Evolutionary conservation across 805 yeast species (phyloP).

Genomic region (Wickerhamomyces mucosus): DNA sequence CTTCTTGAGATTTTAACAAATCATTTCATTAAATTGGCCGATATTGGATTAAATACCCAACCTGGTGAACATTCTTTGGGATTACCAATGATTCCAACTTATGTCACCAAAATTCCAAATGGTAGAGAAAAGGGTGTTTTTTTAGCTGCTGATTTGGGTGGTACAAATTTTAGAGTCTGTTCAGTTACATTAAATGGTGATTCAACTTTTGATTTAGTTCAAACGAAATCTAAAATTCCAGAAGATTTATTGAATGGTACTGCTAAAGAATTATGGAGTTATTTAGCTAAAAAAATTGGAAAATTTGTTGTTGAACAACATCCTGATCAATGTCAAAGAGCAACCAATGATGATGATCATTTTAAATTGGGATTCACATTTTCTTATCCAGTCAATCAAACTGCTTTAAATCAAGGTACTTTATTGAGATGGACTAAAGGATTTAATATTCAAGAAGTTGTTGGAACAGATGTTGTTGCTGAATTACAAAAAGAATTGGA

Average conservation of each 20-base stretch:
- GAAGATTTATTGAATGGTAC: conserved; percentile 56
- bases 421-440: conserved; percentile 97
- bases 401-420: conserved; percentile 67
- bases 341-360: conserved; percentile 43
- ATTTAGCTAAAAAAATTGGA: conserved; percentile 62
- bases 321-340: conserved; percentile 1
- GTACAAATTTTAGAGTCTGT: conserved; percentile 92
- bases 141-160: conserved; percentile 92
- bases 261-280: conserved; percentile 59
- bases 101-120: conserved; percentile 72
- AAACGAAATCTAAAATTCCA: conserved; percentile 74
- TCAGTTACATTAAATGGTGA: conserved; percentile 71
- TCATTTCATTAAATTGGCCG: conserved; percentile 51
- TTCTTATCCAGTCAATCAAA: conserved; percentile 86
- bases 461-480: conserved; percentile 74
- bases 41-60: conserved; percentile 42
- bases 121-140: conserved; percentile 79
- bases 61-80: conserved; percentile 31
- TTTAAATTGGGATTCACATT: conserved; percentile 89
- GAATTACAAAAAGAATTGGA: conserved; percentile 65
- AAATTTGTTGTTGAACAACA: conserved; percentile 36
- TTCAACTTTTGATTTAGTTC: conserved; percentile 69
- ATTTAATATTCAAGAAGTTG: conserved; percentile 74
- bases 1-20: conserved; percentile 24
- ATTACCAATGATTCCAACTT: conserved; percentile 91